Percentiles rank a stretch among this genome's conserved stretches.
Evolutionary conservation across 192 early-diverging fungal species (phyloP).

Genomic region (Linnemannia schmuckeri): DNA sequence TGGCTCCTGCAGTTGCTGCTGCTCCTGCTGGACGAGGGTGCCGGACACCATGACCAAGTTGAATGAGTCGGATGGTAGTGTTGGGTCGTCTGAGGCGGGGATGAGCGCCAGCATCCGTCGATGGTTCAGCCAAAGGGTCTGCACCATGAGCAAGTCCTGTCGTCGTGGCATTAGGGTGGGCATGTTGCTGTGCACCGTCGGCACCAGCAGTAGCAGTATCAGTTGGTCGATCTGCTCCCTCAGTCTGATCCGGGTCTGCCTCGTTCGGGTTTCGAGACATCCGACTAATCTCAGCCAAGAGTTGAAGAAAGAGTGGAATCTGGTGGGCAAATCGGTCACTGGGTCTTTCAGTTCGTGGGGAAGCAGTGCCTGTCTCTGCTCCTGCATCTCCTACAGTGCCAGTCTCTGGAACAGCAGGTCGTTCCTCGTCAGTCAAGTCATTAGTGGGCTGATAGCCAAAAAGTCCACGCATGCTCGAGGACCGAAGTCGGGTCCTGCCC

Average conservation of each 20-base stretch:
- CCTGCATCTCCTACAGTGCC: background rate
- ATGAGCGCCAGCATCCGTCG: background rate
- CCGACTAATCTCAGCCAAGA: conserved; percentile 33
- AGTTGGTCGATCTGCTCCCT: background rate
- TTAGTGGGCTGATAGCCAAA: conserved; percentile 37
- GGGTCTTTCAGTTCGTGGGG: background rate
- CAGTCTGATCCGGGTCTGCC: background rate
- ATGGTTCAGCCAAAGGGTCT: background rate
- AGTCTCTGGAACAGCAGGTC: background rate
- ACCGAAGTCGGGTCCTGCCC: conserved; percentile 21
- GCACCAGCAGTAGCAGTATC: background rate
- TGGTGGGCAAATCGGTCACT: conserved; percentile 11
- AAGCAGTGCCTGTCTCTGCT: background rate
- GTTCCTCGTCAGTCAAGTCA: background rate
- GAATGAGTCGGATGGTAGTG: conserved; percentile 46
- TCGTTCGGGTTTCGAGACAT: background rate
- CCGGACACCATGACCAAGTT: conserved; percentile 28
- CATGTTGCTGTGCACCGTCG: background rate
- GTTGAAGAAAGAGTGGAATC: conserved; percentile 35
- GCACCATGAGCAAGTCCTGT: background rate
- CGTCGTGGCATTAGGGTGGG: background rate
- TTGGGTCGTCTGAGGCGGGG: conserved; percentile 22
- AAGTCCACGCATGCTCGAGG: conserved; percentile 23
- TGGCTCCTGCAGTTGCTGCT: background rate
- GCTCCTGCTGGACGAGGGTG: background rate